A percentile compares a stretch with the other conserved stretches of the same genome.
Conservation (phyloP, 768 basidiomycete species). For the Termitomyces sp. region DNA sequence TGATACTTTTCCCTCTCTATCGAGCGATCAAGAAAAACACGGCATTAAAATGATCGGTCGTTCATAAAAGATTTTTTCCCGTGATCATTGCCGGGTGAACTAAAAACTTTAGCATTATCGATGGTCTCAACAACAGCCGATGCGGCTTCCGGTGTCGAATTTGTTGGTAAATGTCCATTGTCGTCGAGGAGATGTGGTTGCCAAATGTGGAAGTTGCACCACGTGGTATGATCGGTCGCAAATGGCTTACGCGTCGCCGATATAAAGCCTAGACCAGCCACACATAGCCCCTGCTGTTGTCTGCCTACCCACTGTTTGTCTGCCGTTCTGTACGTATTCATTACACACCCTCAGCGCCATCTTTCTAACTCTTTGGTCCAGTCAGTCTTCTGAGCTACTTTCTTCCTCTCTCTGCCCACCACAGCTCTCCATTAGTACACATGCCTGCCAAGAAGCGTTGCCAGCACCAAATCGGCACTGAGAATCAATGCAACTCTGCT, state of each 20-base stretch:
- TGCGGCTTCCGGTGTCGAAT: not conserved
- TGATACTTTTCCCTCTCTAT: slow-evolving; percentile 1
- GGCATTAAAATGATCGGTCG: slow-evolving; percentile 1
- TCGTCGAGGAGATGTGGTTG: not conserved
- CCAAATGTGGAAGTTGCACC: slow-evolving; percentile 4
- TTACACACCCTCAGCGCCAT: not conserved
- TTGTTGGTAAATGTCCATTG: not conserved
- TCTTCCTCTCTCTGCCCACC: not conserved
- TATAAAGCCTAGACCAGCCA: slow-evolving; percentile 11
- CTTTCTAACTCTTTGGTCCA: not conserved
- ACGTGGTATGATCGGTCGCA: slow-evolving; percentile 18
- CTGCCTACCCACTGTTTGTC: slow-evolving; percentile 2
- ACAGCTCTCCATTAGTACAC: slow-evolving; percentile 3
- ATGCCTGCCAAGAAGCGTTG: slow-evolving; percentile 87
- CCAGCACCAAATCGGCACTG: slow-evolving; percentile 51
- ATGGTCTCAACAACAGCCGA: not conserved
- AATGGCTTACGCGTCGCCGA: slow-evolving; percentile 32
- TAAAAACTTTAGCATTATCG: not conserved
- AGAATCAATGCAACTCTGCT: slow-evolving; percentile 66
- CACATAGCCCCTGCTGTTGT: slow-evolving; percentile 1
- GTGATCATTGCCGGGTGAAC: not conserved
- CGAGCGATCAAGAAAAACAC: not conserved
- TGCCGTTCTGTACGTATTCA: slow-evolving; percentile 2
- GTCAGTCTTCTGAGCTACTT: not conserved
- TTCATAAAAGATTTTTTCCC: not conserved